A percentile compares a stretch with the other conserved stretches of the same genome.
phyloP scores from a whole-genome alignment of 352 stramenopile genomes.

The Globisporangium cederbergense region DNA sequence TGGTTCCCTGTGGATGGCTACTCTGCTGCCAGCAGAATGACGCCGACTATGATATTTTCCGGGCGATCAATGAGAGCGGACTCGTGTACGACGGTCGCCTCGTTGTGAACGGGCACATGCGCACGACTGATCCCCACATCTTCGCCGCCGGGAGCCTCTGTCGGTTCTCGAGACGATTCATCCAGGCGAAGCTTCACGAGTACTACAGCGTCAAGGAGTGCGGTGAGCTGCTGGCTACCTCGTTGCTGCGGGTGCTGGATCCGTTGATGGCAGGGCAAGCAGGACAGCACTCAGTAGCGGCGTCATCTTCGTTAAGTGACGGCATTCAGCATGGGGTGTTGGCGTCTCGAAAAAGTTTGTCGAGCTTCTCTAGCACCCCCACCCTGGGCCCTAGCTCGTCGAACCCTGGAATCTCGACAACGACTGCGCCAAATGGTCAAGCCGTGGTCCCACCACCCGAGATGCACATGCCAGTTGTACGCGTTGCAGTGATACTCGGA shows the following conservation, averaged over 20 bases:
- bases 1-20: constrained; percentile 64
- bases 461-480: constrained; percentile 69
- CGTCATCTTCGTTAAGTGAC: background rate
- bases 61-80: constrained; percentile 87
- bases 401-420: background rate
- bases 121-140: constrained; percentile 81
- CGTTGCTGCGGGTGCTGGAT: constrained; percentile 69
- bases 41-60: constrained; percentile 86
- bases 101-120: constrained; percentile 85
- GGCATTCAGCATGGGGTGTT: constrained; percentile 2
- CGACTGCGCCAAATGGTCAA: constrained; percentile 13
- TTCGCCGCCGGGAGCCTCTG: constrained; percentile 65
- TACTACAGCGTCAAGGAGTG: constrained; percentile 77
- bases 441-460: constrained; percentile 51
- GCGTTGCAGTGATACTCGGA: constrained; percentile 34
- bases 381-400: background rate
- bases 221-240: constrained; percentile 60
- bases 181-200: constrained; percentile 70
- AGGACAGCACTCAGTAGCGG: background rate
- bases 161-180: constrained; percentile 81
- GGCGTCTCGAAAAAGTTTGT: constrained; percentile 10
- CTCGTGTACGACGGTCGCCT: constrained; percentile 91
- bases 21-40: constrained; percentile 85
- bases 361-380: constrained; percentile 6
- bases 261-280: constrained; percentile 20